Evolutionary conservation across 2,329 filamentous ascomycete species (phyloP).

Genomic region (Hypoxylon sp.): DNA sequence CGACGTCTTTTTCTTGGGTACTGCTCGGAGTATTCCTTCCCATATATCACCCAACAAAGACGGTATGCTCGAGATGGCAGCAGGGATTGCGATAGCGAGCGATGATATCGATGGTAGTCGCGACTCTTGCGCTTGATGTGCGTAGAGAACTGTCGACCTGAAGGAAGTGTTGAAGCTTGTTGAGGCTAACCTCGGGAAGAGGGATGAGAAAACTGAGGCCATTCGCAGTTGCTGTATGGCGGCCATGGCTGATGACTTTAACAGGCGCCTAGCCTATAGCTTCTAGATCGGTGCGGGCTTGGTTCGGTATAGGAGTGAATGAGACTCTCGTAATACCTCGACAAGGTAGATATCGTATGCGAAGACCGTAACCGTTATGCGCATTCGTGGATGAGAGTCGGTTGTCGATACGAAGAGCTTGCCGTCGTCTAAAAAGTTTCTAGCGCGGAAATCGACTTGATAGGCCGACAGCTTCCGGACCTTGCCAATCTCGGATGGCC

Average conservation of each 20-base stretch:
- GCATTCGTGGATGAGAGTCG: slow-evolving; percentile 12
- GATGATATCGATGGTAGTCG: slow-evolving; percentile 66
- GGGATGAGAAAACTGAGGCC: slow-evolving; percentile 60
- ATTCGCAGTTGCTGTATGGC: slow-evolving; percentile 58
- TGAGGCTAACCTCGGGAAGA: slow-evolving; percentile 70
- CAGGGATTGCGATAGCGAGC: slow-evolving; percentile 71
- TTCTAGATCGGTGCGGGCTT: background rate
- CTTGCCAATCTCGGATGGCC: slow-evolving; percentile 22
- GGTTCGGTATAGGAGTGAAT: background rate
- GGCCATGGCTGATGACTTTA: slow-evolving; percentile 60
- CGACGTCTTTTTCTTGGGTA: slow-evolving; percentile 99
- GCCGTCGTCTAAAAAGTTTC: slow-evolving; percentile 43
- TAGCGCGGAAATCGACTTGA: slow-evolving; percentile 32
- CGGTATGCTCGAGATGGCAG: slow-evolving; percentile 74
- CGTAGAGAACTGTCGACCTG: slow-evolving; percentile 62
- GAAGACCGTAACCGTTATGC: background rate
- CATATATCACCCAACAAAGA: slow-evolving; percentile 85
- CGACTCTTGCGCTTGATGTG: slow-evolving; percentile 56
- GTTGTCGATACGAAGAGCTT: slow-evolving; percentile 27
- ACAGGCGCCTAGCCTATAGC: background rate
- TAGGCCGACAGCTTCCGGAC: slow-evolving; percentile 12
- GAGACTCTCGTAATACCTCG: background rate
- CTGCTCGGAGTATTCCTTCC: slow-evolving; percentile 91
- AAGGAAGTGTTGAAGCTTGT: slow-evolving; percentile 60
- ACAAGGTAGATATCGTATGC: background rate